phyloP scores from a whole-genome alignment of 164 flowering plant species.

The Hamamelis virginiana region DNA sequence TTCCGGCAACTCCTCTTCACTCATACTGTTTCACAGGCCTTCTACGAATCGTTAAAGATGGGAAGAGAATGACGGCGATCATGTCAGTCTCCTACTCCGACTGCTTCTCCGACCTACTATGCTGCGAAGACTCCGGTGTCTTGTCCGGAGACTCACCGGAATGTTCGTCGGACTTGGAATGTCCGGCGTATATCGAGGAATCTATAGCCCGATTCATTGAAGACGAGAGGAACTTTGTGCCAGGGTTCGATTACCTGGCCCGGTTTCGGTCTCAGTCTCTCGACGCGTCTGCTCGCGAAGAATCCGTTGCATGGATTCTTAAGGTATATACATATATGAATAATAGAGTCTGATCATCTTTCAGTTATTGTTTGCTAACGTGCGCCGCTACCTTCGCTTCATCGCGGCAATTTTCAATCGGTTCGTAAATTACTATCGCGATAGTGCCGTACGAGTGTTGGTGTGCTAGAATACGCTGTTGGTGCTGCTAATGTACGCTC shows the following conservation, averaged over 20 bases:
- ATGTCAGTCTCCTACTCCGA: constrained; percentile 52
- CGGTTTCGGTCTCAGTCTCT: constrained; percentile 50
- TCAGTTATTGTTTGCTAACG: not conserved
- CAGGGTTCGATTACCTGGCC: constrained; percentile 51
- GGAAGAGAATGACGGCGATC: constrained; percentile 23
- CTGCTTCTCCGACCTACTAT: constrained; percentile 61
- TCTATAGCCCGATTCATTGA: constrained; percentile 60
- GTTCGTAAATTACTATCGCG: not conserved
- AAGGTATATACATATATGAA: constrained; percentile 47
- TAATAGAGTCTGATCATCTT: not conserved
- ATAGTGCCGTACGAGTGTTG: constrained; percentile 10
- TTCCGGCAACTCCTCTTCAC: constrained; percentile 11
- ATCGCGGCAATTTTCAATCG: not conserved
- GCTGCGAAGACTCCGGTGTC: constrained; percentile 63
- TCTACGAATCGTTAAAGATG: constrained; percentile 16
- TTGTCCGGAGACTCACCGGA: constrained; percentile 47
- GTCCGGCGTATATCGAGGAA: constrained; percentile 43
- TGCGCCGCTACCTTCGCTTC: not conserved
- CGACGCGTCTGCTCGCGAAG: constrained; percentile 63
- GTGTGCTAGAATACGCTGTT: not conserved
- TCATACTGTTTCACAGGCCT: not conserved
- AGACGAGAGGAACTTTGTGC: constrained; percentile 62
- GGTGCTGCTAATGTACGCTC: constrained; percentile 15
- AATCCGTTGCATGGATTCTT: constrained; percentile 88
- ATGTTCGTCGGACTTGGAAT: constrained; percentile 44